A percentile compares a stretch with the other conserved stretches of the same genome.
Evolutionary conservation across 495 filamentous ascomycete genomes (phyloP).

Genomic region (Neurospora sp.): DNA sequence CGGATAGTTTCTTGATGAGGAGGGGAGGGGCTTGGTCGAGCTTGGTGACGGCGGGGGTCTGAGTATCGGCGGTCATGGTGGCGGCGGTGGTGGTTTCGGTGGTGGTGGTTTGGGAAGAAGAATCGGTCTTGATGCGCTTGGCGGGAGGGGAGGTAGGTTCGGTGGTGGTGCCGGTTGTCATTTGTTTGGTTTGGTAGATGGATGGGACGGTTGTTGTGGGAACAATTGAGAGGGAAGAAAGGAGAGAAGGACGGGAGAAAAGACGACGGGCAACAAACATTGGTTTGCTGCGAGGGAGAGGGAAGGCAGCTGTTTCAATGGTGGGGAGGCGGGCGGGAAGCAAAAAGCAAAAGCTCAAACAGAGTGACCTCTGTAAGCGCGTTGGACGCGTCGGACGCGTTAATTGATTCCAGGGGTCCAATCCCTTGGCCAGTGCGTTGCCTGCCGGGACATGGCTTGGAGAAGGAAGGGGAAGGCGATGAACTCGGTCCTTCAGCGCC

Average conservation of each 20-base stretch:
- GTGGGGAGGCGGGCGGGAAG: slow-evolving; percentile 1
- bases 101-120: slow-evolving; percentile 5
- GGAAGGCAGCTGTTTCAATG: background rate
- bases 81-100: slow-evolving; percentile 3
- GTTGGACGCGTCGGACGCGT: background rate
- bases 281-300: background rate
- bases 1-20: slow-evolving; percentile 75
- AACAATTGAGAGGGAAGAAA: background rate
- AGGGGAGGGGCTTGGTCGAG: slow-evolving; percentile 43
- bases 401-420: background rate
- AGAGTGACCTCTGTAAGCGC: background rate
- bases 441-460: background rate
- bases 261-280: background rate
- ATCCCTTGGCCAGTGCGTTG: background rate
- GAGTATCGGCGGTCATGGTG: background rate
- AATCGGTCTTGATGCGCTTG: slow-evolving; percentile 36
- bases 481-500: background rate
- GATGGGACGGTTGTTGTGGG: background rate
- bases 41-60: slow-evolving; percentile 22
- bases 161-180: slow-evolving; percentile 43
- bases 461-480: background rate
- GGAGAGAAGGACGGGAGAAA: background rate
- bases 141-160: slow-evolving; percentile 36
- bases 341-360: background rate
- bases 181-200: slow-evolving; percentile 21